Conservation (phyloP, 306 rosid genomes). For the Dryas octopetala region DNA sequence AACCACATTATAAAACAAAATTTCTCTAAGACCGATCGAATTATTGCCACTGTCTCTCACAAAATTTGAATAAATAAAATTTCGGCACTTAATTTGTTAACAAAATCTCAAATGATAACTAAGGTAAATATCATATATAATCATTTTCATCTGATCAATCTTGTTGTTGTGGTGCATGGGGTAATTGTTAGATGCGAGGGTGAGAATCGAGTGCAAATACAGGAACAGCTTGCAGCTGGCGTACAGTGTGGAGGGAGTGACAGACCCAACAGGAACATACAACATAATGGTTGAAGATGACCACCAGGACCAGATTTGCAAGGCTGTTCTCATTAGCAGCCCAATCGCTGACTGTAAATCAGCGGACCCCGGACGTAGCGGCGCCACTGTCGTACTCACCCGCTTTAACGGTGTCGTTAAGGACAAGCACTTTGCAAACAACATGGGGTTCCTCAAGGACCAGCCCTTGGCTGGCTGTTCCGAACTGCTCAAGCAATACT, state of each 20-base stretch:
- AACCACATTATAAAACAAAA: too few relatives aligned
- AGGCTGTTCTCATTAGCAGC: constrained; percentile 42
- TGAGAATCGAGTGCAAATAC: constrained; percentile 53
- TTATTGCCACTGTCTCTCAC: too few relatives aligned
- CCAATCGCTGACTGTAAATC: constrained; percentile 41
- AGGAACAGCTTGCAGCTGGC: constrained; percentile 30
- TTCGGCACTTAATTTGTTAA: too few relatives aligned
- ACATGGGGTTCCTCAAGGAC: constrained; percentile 58
- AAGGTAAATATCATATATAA: too few relatives aligned
- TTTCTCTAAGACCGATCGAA: too few relatives aligned
- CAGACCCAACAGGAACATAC: constrained; percentile 54
- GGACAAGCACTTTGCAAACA: constrained; percentile 47
- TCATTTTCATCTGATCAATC: too few relatives aligned
- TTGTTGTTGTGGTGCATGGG: too few relatives aligned
- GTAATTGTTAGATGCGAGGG: constrained; percentile 56
- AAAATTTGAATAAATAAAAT: too few relatives aligned
- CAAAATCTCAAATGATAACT: too few relatives aligned
- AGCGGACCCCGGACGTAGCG: constrained; percentile 49
- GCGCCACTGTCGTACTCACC: constrained; percentile 51
- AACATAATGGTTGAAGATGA: constrained; percentile 45
- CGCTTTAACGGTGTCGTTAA: constrained; percentile 52
- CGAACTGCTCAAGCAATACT: constrained; percentile 44
- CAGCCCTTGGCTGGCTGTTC: constrained; percentile 44
- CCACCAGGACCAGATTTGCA: constrained; percentile 54
- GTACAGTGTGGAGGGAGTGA: constrained; percentile 42